Percentiles rank a stretch among this genome's conserved stretches.
Conservation (phyloP, 495 filamentous ascomycete genomes). For the Podospora fimiseda region DNA sequence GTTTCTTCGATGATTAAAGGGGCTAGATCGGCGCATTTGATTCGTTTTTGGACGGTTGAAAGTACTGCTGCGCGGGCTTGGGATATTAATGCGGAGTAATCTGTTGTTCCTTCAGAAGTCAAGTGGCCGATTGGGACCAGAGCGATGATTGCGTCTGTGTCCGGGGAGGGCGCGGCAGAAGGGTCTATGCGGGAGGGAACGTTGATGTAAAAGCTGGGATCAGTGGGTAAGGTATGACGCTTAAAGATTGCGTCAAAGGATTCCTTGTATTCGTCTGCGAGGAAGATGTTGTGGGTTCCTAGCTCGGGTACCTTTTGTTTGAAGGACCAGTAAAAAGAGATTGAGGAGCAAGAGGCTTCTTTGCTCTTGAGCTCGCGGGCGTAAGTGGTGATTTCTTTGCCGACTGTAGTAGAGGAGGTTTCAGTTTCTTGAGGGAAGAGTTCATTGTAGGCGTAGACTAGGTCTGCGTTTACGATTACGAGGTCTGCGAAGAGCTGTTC, state of each 20-base stretch:
- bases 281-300: constrained; percentile 66
- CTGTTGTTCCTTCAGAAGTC: constrained; percentile 40
- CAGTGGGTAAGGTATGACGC: constrained; percentile 50
- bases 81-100: constrained; percentile 50
- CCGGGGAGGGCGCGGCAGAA: constrained; percentile 52
- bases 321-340: constrained; percentile 70
- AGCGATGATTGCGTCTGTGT: constrained; percentile 55
- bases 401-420: neutral
- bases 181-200: constrained; percentile 61
- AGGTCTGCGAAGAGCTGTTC: constrained; percentile 51
- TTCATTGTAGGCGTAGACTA: constrained; percentile 64
- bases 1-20: constrained; percentile 49
- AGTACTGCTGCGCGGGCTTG: constrained; percentile 49
- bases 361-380: constrained; percentile 42
- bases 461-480: constrained; percentile 61
- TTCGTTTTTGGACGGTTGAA: constrained; percentile 49
- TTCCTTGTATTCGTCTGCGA: constrained; percentile 60
- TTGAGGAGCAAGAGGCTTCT: constrained; percentile 57
- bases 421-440: constrained; percentile 39
- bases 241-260: constrained; percentile 69
- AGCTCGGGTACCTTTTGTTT: constrained; percentile 50
- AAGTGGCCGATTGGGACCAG: constrained; percentile 65
- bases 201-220: constrained; percentile 69
- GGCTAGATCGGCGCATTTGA: constrained; percentile 38
- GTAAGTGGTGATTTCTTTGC: constrained; percentile 24